Evolutionary conservation across 257 asterid genomes (phyloP).

Genomic region (Nyctanthes arbortristis): DNA sequence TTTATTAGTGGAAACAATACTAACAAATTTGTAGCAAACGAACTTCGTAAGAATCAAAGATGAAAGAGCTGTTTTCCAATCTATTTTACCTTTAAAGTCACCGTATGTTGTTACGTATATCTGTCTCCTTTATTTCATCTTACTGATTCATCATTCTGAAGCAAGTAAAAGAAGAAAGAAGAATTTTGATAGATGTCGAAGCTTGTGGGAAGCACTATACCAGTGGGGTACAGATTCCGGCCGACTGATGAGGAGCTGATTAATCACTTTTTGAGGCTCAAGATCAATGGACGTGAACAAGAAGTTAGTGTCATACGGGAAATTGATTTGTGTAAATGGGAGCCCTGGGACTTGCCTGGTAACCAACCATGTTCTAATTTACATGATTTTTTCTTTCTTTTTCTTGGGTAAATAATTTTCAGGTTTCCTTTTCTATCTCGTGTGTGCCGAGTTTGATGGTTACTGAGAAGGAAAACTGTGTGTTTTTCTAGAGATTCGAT

Average conservation of each 20-base stretch:
- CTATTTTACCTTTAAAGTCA: not conserved
- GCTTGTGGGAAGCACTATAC: constrained; percentile 52
- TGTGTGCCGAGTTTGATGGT: no score
- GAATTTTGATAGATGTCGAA: constrained; percentile 47
- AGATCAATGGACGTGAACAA: constrained; percentile 58
- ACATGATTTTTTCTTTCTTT: no score
- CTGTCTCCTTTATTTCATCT: not conserved
- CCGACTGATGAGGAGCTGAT: constrained; percentile 94
- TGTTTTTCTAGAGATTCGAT: no score
- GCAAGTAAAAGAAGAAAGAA: no score
- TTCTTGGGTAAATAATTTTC: no score
- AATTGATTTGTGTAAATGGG: constrained; percentile 75
- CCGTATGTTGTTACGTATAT: not conserved
- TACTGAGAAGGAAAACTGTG: no score
- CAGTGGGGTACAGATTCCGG: constrained; percentile 89
- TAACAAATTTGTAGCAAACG: not conserved
- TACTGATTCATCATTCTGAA: no score
- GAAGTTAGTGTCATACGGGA: constrained; percentile 79
- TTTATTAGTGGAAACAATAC: not conserved
- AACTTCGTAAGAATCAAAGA: not conserved
- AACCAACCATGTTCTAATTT: no score
- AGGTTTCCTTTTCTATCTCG: not conserved
- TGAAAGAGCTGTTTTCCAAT: not conserved
- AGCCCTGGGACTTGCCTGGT: constrained; percentile 94
- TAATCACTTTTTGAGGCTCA: constrained; percentile 68